A percentile compares a stretch with the other conserved stretches of the same genome.
phyloP scores from a whole-genome alignment of 371 early-diverging fungal species.

The Mortierella sp. region DNA sequence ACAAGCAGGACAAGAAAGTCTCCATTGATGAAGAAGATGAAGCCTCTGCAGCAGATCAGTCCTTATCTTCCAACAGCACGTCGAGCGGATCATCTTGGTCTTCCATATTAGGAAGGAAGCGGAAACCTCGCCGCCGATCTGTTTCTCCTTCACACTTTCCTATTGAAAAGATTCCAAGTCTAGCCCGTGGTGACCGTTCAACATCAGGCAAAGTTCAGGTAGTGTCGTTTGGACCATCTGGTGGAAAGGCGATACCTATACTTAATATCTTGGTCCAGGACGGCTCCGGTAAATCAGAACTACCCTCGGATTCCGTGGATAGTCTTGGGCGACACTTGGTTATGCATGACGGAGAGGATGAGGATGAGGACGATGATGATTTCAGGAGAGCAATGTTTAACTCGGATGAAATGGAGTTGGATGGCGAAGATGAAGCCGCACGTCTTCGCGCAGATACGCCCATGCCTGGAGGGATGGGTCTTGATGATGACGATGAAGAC shows the following conservation, averaged over 20 bases:
- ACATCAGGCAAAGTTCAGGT: constrained; percentile 34
- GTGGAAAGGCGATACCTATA: constrained; percentile 3
- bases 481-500: constrained; percentile 51
- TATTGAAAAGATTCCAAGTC: constrained; percentile 41
- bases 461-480: constrained; percentile 54
- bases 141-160: constrained; percentile 50
- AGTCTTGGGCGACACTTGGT: constrained; percentile 24
- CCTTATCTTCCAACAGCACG: constrained; percentile 32
- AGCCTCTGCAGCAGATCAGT: constrained; percentile 31
- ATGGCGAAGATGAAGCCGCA: constrained; percentile 48
- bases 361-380: constrained; percentile 50
- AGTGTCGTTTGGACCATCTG: constrained; percentile 24
- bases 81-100: constrained; percentile 45
- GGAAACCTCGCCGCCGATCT: constrained; percentile 49
- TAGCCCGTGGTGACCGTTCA: constrained; percentile 30
- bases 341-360: constrained; percentile 57
- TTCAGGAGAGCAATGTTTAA: constrained; percentile 55
- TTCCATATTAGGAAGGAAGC: constrained; percentile 45
- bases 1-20: constrained; percentile 58
- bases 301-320: constrained; percentile 11
- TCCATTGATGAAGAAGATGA: constrained; percentile 53
- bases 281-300: constrained; percentile 29
- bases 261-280: constrained; percentile 36
- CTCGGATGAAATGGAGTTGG: constrained; percentile 56
- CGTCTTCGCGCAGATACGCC: constrained; percentile 54